Percentiles rank a stretch among this genome's conserved stretches.
These are phyloP conservation scores for Myriosclerotinia curreyana DNA, from an alignment of 2,329 filamentous ascomycete genomes.

Conservation along the genomic window DNA sequence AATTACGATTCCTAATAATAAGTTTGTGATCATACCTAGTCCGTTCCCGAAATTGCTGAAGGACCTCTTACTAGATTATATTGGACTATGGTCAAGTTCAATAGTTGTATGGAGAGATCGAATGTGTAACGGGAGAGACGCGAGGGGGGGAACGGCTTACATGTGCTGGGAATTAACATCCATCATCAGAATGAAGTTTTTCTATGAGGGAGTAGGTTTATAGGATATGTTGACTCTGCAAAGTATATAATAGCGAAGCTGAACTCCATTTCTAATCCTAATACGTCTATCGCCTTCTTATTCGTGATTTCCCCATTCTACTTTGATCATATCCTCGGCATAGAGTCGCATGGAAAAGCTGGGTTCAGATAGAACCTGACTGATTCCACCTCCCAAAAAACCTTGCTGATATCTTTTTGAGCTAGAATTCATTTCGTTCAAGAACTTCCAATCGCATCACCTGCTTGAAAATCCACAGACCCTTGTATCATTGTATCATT, in stretches of 20 bases:
- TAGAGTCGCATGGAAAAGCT: background rate
- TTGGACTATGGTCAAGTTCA: too few relatives aligned
- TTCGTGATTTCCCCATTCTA: background rate
- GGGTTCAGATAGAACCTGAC: background rate
- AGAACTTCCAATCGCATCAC: conserved; percentile 3
- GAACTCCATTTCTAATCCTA: background rate
- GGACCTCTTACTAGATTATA: too few relatives aligned
- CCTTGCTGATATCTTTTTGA: conserved; percentile 2
- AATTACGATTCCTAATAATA: too few relatives aligned
- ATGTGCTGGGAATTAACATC: too few relatives aligned
- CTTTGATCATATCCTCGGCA: background rate
- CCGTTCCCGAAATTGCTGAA: too few relatives aligned
- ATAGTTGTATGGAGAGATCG: too few relatives aligned
- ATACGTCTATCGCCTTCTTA: background rate
- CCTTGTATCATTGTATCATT: background rate
- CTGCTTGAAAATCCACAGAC: background rate
- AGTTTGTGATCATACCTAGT: too few relatives aligned
- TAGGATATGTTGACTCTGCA: too few relatives aligned
- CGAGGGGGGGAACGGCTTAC: too few relatives aligned
- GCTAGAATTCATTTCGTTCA: background rate
- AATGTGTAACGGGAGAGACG: too few relatives aligned
- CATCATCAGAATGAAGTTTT: too few relatives aligned
- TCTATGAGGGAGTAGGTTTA: too few relatives aligned
- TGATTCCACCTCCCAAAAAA: conserved; percentile 1
- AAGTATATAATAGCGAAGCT: background rate